Percentiles rank a stretch among this genome's conserved stretches.
These are phyloP conservation scores for Rhododendron ovatum DNA, from an alignment of 148 eudicot species.

Conservation along the genomic window DNA sequence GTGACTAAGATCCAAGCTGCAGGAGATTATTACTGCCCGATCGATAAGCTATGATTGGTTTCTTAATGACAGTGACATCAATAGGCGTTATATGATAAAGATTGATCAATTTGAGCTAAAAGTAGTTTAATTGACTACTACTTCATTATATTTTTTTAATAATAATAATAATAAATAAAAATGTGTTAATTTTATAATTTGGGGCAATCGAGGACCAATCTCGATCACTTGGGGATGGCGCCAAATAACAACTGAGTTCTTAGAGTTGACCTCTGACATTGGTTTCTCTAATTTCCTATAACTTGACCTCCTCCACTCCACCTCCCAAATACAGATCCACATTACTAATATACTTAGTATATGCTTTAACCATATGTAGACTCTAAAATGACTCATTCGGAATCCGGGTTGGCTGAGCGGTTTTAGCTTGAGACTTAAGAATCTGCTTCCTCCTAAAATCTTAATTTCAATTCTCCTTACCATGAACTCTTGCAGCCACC, in stretches of 20 bases:
- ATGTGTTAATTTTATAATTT: background rate
- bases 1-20: background rate
- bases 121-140: background rate
- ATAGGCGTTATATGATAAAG: background rate
- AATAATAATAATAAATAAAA: too few species aligned
- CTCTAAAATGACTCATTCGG: background rate
- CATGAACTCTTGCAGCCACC: background rate
- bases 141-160: background rate
- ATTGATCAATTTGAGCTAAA: too few species aligned
- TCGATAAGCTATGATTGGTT: background rate
- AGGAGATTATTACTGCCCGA: background rate
- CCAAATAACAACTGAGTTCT: slow-evolving; percentile 5
- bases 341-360: background rate
- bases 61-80: background rate
- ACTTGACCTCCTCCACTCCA: background rate
- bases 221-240: slow-evolving; percentile 7
- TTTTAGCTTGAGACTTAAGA: background rate
- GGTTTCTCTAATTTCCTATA: background rate
- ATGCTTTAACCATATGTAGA: background rate
- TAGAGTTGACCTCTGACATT: slow-evolving; percentile 5
- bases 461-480: too few species aligned
- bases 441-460: too few species aligned
- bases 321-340: background rate
- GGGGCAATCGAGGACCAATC: slow-evolving; percentile 17
- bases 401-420: too few species aligned